Base-by-base conservation (phyloP, 2,329 filamentous ascomycete species). In the Sordariomycetes sp. region DNA sequence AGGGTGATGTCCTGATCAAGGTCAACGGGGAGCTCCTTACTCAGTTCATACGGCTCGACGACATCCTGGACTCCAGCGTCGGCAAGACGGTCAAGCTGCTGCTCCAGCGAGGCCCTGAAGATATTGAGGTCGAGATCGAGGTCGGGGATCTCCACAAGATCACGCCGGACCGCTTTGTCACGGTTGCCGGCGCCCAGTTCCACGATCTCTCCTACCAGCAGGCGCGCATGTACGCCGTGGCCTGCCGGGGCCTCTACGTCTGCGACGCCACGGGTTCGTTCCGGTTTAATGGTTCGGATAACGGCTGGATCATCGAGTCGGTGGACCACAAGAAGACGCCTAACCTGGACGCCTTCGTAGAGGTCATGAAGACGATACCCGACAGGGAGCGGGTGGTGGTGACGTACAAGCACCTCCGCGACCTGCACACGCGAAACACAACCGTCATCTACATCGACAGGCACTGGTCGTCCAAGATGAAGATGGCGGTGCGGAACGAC, bases 191-290 rank as follows among this genome's bases (percentile, higher is more conserved):
- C 22, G 94, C 86, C 25, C 92, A 90, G 59, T 97, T 99, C 76
- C 95, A 99, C 73, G 84, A 95, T 67, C 76, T 99, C 20, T 99
- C 95, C 1, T 99, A 99, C 69, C 94, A 99, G 68, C 91, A 97
- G 71, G 90, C 94, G n/a, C 85, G 94, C 10, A 80, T 96, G 4
- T 97, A 96, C 68, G 92, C 91, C 36, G 91, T 99, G 59, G 85
- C 91, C 10, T 87, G 90, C 64, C 86, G 90, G 68, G 94, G 94
- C 36, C 90, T 99, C 20, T 99, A 89, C 67, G 87, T 97, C 59
- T 97, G 91, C 66, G 94, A 99, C 71, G 89, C 92, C 5, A 87
- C 89, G 2, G 94, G 94, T 2, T 96, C 94, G 0, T 99, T 97
- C 77, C 86, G 91, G 55, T 89, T 99, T 62, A 94, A 97, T 62